phyloP scores from a whole-genome alignment of 139 green algal species.

The Ettlia oleoabundans region DNA sequence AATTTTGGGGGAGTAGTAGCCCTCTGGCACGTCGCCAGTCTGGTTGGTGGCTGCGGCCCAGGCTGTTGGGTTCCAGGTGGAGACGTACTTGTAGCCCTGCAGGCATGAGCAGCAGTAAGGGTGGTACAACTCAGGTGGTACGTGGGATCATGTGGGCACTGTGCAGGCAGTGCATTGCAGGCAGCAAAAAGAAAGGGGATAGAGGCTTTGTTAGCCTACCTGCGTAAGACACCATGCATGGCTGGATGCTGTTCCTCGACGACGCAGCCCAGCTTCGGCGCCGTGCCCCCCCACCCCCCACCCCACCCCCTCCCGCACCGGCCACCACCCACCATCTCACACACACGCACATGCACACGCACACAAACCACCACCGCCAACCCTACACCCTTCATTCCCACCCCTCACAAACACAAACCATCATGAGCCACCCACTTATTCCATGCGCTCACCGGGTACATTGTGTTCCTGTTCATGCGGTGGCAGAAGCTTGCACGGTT shows the following conservation, averaged over 20 bases:
- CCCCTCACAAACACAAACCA: neutral
- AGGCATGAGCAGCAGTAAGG: neutral
- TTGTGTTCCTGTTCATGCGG: neutral
- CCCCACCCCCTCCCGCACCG: too few species aligned
- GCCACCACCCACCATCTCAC: too few species aligned
- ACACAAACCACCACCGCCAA: too few species aligned
- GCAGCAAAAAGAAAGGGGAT: neutral
- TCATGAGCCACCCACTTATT: neutral
- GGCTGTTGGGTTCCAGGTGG: conserved; percentile 2
- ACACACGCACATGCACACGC: too few species aligned
- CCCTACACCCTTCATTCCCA: too few species aligned
- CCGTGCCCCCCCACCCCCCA: too few species aligned
- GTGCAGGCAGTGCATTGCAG: too few species aligned
- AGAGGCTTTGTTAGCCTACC: neutral
- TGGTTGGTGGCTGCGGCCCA: conserved; percentile 2
- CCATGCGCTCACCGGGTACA: neutral
- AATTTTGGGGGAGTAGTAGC: neutral
- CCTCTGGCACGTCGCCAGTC: neutral
- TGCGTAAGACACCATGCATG: too few species aligned
- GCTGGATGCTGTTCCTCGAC: too few species aligned
- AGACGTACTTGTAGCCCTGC: neutral
- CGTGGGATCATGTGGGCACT: too few species aligned
- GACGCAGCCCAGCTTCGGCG: too few species aligned
- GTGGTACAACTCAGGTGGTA: too few species aligned
- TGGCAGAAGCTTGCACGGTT: neutral